Evolutionary conservation across 2,329 filamentous ascomycete genomes (phyloP).

Genomic region (Karstenula rhodostoma): DNA sequence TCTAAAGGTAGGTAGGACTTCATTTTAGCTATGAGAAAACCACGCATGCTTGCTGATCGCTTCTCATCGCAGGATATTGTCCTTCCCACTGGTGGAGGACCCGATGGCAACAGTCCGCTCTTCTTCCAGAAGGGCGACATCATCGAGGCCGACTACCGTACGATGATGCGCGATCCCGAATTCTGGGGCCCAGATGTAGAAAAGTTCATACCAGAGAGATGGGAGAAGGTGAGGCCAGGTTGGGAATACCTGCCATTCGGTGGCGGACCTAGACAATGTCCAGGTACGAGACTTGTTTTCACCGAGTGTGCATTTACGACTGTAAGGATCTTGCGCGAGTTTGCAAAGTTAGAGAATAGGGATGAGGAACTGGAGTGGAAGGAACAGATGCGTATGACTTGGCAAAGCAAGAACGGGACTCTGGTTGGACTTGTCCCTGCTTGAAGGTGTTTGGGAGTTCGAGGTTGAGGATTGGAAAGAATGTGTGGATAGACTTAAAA

Average conservation of each 20-base stretch:
- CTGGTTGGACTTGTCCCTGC: slow-evolving; percentile 8
- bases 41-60: neutral
- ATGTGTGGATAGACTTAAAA: no score
- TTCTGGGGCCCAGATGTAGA: slow-evolving; percentile 24
- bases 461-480: no score
- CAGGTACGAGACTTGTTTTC: slow-evolving; percentile 20
- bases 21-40: neutral
- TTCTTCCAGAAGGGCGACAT: slow-evolving; percentile 22
- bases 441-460: no score
- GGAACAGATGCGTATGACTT: slow-evolving; percentile 25
- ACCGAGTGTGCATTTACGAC: slow-evolving; percentile 15
- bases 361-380: slow-evolving; percentile 21
- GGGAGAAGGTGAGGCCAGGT: slow-evolving; percentile 17
- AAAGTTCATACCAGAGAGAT: slow-evolving; percentile 24
- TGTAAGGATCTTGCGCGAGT: slow-evolving; percentile 14
- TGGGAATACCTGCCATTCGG: slow-evolving; percentile 27
- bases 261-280: slow-evolving; percentile 22
- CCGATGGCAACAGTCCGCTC: slow-evolving; percentile 13
- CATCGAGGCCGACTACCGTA: slow-evolving; percentile 19
- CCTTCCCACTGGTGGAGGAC: slow-evolving; percentile 20
- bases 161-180: slow-evolving; percentile 16
- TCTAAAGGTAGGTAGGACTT: neutral
- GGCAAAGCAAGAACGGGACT: slow-evolving; percentile 23
- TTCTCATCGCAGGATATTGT: neutral
- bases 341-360: slow-evolving; percentile 18